Percentiles rank a stretch among this genome's conserved stretches.
Conservation (phyloP, 148 eudicot genomes). For the Rhododendron kiyosumense region DNA sequence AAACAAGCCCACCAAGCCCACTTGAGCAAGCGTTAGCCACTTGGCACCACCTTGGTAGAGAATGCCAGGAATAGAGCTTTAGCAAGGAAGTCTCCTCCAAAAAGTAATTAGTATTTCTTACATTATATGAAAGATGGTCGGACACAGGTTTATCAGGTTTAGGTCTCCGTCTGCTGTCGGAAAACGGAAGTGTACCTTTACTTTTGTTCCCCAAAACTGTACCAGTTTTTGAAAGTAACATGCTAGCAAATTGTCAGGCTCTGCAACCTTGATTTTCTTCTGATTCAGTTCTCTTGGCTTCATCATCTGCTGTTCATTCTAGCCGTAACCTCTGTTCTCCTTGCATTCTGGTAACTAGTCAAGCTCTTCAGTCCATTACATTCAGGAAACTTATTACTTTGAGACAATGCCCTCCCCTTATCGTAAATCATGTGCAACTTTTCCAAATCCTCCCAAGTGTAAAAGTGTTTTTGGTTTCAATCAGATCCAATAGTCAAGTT, state of each 20-base stretch:
- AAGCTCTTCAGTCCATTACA: background rate
- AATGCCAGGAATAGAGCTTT: background rate
- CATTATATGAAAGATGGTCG: background rate
- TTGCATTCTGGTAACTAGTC: background rate
- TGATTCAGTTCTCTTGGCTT: background rate
- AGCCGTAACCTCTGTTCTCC: background rate
- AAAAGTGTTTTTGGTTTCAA: background rate
- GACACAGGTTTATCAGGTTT: background rate
- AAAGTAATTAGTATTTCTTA: background rate
- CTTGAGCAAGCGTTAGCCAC: background rate
- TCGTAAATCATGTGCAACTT: background rate
- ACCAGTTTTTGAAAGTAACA: background rate
- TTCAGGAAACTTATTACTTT: background rate
- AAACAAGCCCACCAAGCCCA: background rate
- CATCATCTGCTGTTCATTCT: background rate
- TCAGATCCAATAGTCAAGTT: too few relatives aligned
- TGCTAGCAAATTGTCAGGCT: background rate
- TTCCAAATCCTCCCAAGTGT: background rate
- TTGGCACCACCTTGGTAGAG: background rate
- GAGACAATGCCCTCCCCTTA: background rate
- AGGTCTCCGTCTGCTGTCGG: background rate
- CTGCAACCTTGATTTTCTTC: background rate
- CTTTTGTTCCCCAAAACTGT: background rate
- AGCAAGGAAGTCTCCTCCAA: background rate
- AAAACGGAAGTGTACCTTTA: background rate